A percentile compares a stretch with the other conserved stretches of the same genome.
Conservation (phyloP, 805 yeast genomes). For the Candida incommunis region DNA sequence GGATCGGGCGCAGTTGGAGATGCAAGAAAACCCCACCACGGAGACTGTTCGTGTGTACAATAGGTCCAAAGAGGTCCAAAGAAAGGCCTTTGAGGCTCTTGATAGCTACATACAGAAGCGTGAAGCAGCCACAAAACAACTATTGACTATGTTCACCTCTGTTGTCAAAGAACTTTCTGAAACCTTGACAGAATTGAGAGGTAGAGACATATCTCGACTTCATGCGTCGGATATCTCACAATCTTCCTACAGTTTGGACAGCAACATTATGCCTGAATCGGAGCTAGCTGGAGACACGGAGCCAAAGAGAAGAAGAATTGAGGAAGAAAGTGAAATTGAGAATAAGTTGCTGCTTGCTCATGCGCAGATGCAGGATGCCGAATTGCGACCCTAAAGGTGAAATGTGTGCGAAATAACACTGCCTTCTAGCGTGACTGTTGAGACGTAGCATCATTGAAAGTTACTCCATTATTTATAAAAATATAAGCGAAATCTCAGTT, state of each 20-base stretch:
- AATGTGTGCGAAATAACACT: no score
- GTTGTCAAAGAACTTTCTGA: neutral
- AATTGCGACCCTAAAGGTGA: neutral
- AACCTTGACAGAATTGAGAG: neutral
- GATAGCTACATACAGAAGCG: neutral
- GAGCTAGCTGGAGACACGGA: neutral
- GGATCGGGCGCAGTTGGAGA: neutral
- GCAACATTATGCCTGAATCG: slow-evolving; percentile 1
- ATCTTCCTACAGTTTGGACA: neutral
- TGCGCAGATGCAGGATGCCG: slow-evolving; percentile 2
- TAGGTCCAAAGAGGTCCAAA: neutral
- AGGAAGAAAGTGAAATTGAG: neutral
- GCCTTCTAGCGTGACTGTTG: no score
- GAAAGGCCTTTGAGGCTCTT: neutral
- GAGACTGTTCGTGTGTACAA: neutral
- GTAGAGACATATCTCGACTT: neutral
- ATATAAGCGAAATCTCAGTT: no score
- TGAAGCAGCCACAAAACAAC: slow-evolving; percentile 1
- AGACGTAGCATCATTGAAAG: no score
- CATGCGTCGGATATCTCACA: neutral
- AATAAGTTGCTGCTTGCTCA: neutral
- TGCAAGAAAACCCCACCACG: neutral
- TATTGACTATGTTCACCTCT: neutral
- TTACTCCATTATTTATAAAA: no score
- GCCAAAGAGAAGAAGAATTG: neutral